A percentile compares a stretch with the other conserved stretches of the same genome.
Evolutionary conservation across 2,329 filamentous ascomycete genomes (phyloP).

Genomic region (Exserohilum rostratum): DNA sequence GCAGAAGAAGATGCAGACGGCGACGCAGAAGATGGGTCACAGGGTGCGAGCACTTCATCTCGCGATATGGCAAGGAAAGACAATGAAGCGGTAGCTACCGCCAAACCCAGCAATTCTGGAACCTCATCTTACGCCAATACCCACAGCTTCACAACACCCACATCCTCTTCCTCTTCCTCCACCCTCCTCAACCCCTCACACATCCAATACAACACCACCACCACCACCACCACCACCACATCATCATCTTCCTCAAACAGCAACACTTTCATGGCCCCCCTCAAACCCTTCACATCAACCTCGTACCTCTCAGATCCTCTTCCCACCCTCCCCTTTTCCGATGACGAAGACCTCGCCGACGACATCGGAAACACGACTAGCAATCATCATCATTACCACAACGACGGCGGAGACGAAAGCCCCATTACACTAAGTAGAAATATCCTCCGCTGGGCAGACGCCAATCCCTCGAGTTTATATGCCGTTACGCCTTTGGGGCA

Average conservation of each 20-base stretch:
- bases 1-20: slow-evolving; percentile 12
- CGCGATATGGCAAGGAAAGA: too few relatives aligned
- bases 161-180: neutral
- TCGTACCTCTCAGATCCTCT: slow-evolving; percentile 13
- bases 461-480: slow-evolving; percentile 30
- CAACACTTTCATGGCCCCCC: neutral
- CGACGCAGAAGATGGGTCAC: neutral
- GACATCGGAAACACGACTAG: slow-evolving; percentile 23
- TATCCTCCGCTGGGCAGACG: slow-evolving; percentile 49
- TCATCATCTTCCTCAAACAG: too few relatives aligned
- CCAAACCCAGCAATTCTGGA: neutral
- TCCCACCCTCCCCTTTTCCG: slow-evolving; percentile 9
- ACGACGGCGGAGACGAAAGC: slow-evolving; percentile 20
- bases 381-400: neutral
- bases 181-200: neutral
- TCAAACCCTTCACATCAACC: slow-evolving; percentile 9
- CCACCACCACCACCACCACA: neutral
- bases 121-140: neutral
- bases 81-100: too few relatives aligned
- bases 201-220: neutral
- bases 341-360: slow-evolving; percentile 17
- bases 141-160: neutral
- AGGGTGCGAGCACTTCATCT: too few relatives aligned
- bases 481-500: neutral
- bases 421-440: slow-evolving; percentile 46